Percentiles rank a stretch among this genome's conserved stretches.
These are phyloP conservation scores for Cystofilobasidium bisporidii DNA, from an alignment of 768 basidiomycete genomes.

Conservation along the genomic window DNA sequence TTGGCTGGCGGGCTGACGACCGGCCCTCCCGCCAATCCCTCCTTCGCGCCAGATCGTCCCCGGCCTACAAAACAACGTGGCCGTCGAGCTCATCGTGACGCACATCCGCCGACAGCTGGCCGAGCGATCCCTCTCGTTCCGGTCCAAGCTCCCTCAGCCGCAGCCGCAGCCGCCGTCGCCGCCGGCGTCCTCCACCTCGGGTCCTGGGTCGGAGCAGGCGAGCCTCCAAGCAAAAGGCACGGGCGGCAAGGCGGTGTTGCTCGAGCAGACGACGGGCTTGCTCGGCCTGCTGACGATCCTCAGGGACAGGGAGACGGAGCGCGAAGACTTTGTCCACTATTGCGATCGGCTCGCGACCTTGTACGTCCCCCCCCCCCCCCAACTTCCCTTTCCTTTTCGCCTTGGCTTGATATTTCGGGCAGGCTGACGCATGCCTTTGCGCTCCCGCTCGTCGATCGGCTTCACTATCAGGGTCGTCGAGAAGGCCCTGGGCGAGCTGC, in stretches of 20 bases:
- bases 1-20: too few species aligned
- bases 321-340: slow-evolving; percentile 89
- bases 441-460: too few species aligned
- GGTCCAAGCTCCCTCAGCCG: slow-evolving; percentile 50
- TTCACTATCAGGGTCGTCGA: slow-evolving; percentile 62
- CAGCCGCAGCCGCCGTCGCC: background rate
- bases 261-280: slow-evolving; percentile 71
- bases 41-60: slow-evolving; percentile 77
- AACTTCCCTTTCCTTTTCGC: too few species aligned
- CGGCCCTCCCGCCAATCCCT: too few species aligned
- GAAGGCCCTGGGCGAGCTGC: slow-evolving; percentile 71
- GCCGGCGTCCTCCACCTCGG: background rate
- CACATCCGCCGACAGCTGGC: slow-evolving; percentile 77
- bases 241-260: slow-evolving; percentile 54
- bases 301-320: slow-evolving; percentile 57
- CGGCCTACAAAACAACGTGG: slow-evolving; percentile 75
- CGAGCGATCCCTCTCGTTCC: slow-evolving; percentile 63
- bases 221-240: slow-evolving; percentile 16
- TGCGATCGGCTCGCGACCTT: slow-evolving; percentile 24
- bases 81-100: slow-evolving; percentile 84
- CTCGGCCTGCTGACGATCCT: slow-evolving; percentile 87
- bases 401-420: too few species aligned
- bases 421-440: background rate
- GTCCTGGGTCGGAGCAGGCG: too few species aligned
- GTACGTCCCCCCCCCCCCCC: slow-evolving; percentile 4